Conservation (phyloP, 306 rosid species). For the Rosa lucieae region DNA sequence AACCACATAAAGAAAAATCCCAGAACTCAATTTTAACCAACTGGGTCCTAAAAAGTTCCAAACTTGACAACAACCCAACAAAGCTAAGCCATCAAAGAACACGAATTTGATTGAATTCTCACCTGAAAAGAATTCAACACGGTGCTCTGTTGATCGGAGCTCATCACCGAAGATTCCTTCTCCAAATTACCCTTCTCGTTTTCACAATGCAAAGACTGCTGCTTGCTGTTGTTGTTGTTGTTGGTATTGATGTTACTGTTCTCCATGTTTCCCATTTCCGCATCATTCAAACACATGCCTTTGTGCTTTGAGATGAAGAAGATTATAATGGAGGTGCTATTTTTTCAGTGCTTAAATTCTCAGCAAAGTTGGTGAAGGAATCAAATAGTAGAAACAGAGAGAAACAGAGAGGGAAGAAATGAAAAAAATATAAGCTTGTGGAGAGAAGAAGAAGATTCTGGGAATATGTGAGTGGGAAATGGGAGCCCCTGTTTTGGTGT, state of each 20-base stretch:
- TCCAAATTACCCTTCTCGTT: constrained; percentile 51
- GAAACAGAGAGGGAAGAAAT: constrained; percentile 9
- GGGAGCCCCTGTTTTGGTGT: constrained; percentile 26
- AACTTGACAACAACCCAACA: constrained; percentile 18
- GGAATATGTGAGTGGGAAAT: constrained; percentile 47
- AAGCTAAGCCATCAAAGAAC: constrained; percentile 10
- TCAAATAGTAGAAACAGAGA: constrained; percentile 28
- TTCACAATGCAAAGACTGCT: constrained; percentile 71
- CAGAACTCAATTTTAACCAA: constrained; percentile 16
- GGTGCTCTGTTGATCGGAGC: constrained; percentile 35
- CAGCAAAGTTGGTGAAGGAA: constrained; percentile 39
- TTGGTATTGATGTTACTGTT: constrained; percentile 25
- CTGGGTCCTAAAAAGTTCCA: constrained; percentile 1
- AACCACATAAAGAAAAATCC: not conserved
- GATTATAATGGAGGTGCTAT: constrained; percentile 14
- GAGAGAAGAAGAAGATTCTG: constrained; percentile 51
- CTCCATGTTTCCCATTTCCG: constrained; percentile 44
- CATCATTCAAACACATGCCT: constrained; percentile 75
- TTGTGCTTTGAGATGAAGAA: not conserved
- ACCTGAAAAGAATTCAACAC: constrained; percentile 62
- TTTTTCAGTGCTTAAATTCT: constrained; percentile 28
- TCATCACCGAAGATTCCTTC: constrained; percentile 33
- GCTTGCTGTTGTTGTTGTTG: constrained; percentile 33
- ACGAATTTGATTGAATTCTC: constrained; percentile 12
- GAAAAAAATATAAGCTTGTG: constrained; percentile 1